Percentiles rank a stretch among this genome's conserved stretches.
These are phyloP conservation scores for Volvox carteri DNA, from an alignment of 163 green algal species.

Conservation along the genomic window DNA sequence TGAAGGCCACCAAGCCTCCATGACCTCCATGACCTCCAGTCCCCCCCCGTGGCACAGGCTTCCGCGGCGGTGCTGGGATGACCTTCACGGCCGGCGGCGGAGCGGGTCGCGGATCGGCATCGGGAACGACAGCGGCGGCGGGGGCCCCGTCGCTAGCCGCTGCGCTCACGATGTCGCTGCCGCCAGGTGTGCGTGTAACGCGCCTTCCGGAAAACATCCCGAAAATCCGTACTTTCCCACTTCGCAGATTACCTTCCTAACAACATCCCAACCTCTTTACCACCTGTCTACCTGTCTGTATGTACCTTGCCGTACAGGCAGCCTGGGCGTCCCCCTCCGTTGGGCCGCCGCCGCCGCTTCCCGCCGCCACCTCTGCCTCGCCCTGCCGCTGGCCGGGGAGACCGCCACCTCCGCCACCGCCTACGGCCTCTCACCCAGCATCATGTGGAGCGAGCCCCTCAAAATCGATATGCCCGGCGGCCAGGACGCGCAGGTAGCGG, in stretches of 20 bases:
- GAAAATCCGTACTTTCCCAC: too few species aligned
- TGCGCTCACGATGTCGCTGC: slow-evolving; percentile 42
- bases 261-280: too few species aligned
- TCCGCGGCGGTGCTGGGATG: background rate
- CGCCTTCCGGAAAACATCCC: too few species aligned
- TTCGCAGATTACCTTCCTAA: too few species aligned
- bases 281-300: too few species aligned
- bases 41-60: too few species aligned
- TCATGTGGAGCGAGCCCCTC: slow-evolving; percentile 67
- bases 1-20: too few species aligned
- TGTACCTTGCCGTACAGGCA: too few species aligned
- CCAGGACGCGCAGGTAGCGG: slow-evolving; percentile 57
- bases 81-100: slow-evolving; percentile 5
- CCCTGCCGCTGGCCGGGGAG: slow-evolving; percentile 41
- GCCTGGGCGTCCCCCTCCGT: slow-evolving; percentile 60
- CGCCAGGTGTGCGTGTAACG: slow-evolving; percentile 27
- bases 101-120: background rate
- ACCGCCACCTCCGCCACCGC: slow-evolving; percentile 38
- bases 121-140: background rate
- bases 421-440: slow-evolving; percentile 25
- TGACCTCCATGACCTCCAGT: too few species aligned
- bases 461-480: slow-evolving; percentile 62
- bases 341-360: slow-evolving; percentile 53
- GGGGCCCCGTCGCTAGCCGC: background rate
- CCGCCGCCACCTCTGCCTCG: slow-evolving; percentile 52